Percentiles rank a stretch among this genome's conserved stretches.
Conservation (phyloP, 2,329 filamentous ascomycete genomes). For the Penicillium vulpinum region DNA sequence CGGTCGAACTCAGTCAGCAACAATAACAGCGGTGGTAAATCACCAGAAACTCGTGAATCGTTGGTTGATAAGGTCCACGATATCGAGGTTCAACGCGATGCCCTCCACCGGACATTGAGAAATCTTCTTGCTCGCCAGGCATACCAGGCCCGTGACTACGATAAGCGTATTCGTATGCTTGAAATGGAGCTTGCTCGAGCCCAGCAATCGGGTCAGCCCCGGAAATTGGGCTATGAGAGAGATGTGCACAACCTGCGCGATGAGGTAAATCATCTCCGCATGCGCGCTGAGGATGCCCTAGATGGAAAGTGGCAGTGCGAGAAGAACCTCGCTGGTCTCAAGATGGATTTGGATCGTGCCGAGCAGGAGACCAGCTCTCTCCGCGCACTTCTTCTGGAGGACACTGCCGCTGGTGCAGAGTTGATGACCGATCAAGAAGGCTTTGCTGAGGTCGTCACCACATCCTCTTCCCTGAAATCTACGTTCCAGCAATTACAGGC, state of each 20-base stretch:
- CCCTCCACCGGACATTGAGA: constrained; percentile 82
- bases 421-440: constrained; percentile 49
- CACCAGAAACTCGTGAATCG: constrained; percentile 64
- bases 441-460: constrained; percentile 53
- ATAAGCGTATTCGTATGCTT: constrained; percentile 74
- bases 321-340: constrained; percentile 81
- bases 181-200: constrained; percentile 77
- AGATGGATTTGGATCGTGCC: constrained; percentile 95
- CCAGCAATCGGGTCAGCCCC: constrained; percentile 63
- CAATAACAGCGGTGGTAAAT: constrained; percentile 43
- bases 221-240: constrained; percentile 75
- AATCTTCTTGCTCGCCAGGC: constrained; percentile 83
- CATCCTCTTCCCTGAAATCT: constrained; percentile 69
- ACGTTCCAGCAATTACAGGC: constrained; percentile 74
- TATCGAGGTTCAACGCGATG: constrained; percentile 89
- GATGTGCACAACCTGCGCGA: constrained; percentile 78
- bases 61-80: constrained; percentile 83
- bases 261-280: constrained; percentile 80
- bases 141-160: constrained; percentile 77
- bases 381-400: constrained; percentile 73
- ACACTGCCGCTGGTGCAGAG: constrained; percentile 70
- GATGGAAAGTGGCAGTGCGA: constrained; percentile 97
- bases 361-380: constrained; percentile 90
- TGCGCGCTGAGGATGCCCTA: constrained; percentile 86
- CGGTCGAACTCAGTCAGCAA: constrained; percentile 57